Evolutionary conservation across 208 protist species (phyloP).

Genomic region (Wallacemonas sp.): DNA sequence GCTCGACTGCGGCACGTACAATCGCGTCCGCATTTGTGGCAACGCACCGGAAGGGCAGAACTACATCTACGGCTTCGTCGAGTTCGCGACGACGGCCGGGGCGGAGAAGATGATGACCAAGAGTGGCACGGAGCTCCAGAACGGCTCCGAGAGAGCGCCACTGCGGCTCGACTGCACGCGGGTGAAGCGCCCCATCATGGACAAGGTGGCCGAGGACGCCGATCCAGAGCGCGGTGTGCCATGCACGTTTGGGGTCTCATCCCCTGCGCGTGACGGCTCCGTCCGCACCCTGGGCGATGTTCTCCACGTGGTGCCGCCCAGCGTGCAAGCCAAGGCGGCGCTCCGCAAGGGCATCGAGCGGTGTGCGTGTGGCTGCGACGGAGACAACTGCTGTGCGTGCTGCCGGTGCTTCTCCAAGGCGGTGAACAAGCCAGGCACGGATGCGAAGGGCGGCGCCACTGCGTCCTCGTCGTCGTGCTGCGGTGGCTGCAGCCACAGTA

Average conservation of each 20-base stretch:
- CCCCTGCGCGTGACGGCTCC: slow-evolving; percentile 23
- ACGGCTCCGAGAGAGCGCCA: slow-evolving; percentile 37
- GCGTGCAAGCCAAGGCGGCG: slow-evolving; percentile 7
- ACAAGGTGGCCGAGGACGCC: slow-evolving; percentile 57
- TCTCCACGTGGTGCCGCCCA: slow-evolving; percentile 23
- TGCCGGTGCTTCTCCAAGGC: slow-evolving; percentile 11
- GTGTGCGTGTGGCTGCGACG: slow-evolving; percentile 6
- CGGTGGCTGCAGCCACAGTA: neutral
- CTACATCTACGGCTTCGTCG: slow-evolving; percentile 69
- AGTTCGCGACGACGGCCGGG: slow-evolving; percentile 38
- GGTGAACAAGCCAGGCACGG: neutral
- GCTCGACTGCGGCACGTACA: slow-evolving; percentile 54
- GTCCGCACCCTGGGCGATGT: slow-evolving; percentile 53
- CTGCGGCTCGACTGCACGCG: slow-evolving; percentile 56
- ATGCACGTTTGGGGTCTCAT: slow-evolving; percentile 37
- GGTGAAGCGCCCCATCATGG: slow-evolving; percentile 57
- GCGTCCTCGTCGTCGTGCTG: slow-evolving; percentile 29
- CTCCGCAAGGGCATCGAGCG: slow-evolving; percentile 7
- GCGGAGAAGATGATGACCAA: slow-evolving; percentile 36
- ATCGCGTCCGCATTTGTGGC: slow-evolving; percentile 65
- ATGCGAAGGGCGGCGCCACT: slow-evolving; percentile 27
- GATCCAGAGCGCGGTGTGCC: slow-evolving; percentile 29
- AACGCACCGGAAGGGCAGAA: slow-evolving; percentile 42
- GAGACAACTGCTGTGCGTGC: slow-evolving; percentile 9
- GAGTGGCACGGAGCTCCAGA: slow-evolving; percentile 49